These are phyloP conservation scores for Buxus sempervirens DNA, from an alignment of 164 flowering plant species.

Conservation along the genomic window DNA sequence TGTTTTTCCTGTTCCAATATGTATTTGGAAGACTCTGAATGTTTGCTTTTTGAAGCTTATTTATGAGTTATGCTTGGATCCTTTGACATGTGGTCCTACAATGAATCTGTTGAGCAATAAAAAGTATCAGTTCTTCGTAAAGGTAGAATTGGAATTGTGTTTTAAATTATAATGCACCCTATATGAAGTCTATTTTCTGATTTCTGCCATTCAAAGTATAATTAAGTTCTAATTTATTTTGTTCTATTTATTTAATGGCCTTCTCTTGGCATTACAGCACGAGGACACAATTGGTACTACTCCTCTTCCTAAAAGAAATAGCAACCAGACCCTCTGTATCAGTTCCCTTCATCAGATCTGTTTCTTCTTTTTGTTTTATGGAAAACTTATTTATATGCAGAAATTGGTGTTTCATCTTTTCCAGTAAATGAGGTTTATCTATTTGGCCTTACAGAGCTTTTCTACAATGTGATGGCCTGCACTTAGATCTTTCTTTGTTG, in stretches of 20 bases:
- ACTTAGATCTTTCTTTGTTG: no score
- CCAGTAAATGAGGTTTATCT: no score
- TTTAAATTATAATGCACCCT: conserved; percentile 3
- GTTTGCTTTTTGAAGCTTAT: conserved; percentile 61
- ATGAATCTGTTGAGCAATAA: conserved; percentile 74
- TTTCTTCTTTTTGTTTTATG: neutral
- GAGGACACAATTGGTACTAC: conserved; percentile 69
- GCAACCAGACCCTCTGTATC: no score
- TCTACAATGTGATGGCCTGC: no score
- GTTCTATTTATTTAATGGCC: neutral
- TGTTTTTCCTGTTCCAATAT: neutral
- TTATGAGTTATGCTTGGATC: conserved; percentile 85
- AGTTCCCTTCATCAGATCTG: no score
- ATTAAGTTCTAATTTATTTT: neutral
- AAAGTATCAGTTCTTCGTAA: conserved; percentile 79
- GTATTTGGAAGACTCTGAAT: conserved; percentile 1
- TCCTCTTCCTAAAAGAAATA: conserved; percentile 87
- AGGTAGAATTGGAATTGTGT: conserved; percentile 47
- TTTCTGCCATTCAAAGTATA: neutral
- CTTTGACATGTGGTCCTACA: conserved; percentile 72
- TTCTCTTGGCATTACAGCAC: conserved; percentile 47
- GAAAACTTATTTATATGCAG: no score
- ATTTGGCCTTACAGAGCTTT: no score
- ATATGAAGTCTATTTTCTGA: neutral
- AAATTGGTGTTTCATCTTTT: no score